A percentile compares a stretch with the other conserved stretches of the same genome.
Evolutionary conservation across 1,284 basidiomycete genomes (phyloP).

Genomic region (Ceratobasidium sp.): DNA sequence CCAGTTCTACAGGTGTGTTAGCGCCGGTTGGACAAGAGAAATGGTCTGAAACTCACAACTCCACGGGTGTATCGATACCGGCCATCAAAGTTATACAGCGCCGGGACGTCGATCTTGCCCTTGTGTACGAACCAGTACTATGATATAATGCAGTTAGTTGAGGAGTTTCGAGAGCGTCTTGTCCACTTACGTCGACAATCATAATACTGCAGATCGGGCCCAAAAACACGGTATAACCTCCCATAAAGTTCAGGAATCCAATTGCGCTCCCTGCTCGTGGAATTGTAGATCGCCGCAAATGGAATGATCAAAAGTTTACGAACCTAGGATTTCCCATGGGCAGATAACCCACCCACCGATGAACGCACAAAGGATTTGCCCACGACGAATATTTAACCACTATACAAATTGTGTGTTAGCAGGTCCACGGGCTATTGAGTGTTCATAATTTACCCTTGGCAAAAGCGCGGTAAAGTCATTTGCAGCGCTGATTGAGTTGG

Average conservation of each 20-base stretch:
- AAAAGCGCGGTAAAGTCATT: slow-evolving; percentile 81
- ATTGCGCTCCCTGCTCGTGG: slow-evolving; percentile 41
- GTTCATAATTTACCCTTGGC: slow-evolving; percentile 58
- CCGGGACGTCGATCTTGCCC: slow-evolving; percentile 52
- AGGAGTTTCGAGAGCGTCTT: not conserved
- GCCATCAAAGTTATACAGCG: slow-evolving; percentile 52
- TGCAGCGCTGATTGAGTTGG: slow-evolving; percentile 74
- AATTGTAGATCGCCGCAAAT: not conserved
- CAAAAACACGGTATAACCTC: slow-evolving; percentile 55
- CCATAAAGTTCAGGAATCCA: slow-evolving; percentile 49
- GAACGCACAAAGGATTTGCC: slow-evolving; percentile 79
- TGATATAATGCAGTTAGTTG: not conserved
- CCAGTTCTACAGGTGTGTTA: slow-evolving; percentile 69
- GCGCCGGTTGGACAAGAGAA: slow-evolving; percentile 5
- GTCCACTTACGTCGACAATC: slow-evolving; percentile 51
- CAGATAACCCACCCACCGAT: slow-evolving; percentile 75
- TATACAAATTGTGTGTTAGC: slow-evolving; percentile 46
- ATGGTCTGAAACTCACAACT: slow-evolving; percentile 48
- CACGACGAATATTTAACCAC: slow-evolving; percentile 81
- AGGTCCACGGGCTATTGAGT: not conserved
- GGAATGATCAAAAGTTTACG: not conserved
- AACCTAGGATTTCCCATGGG: slow-evolving; percentile 71
- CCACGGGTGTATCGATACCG: slow-evolving; percentile 53
- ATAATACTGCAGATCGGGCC: slow-evolving; percentile 54
- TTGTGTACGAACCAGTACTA: slow-evolving; percentile 52